phyloP scores from a whole-genome alignment of 768 basidiomycete genomes.

The Sporobolomyces phaffii region DNA sequence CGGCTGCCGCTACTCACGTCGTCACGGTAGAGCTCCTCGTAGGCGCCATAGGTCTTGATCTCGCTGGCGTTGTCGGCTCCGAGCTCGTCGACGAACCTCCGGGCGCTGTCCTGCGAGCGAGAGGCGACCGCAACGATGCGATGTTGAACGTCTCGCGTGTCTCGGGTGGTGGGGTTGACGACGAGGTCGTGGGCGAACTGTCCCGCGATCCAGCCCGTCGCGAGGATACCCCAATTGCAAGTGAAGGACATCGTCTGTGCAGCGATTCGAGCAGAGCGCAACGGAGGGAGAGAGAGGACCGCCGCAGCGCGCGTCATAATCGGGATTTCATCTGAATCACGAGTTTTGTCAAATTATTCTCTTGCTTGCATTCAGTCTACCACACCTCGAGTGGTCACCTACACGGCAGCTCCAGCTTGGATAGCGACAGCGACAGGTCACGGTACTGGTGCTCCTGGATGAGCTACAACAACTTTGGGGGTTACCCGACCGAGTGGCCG shows the following conservation, averaged over 20 bases:
- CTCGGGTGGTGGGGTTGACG: conserved; percentile 35
- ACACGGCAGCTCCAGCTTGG: too few species aligned
- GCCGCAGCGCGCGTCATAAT: too few species aligned
- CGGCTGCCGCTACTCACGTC: background rate
- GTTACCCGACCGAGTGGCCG: background rate
- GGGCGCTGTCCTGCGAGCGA: conserved; percentile 41
- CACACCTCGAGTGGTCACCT: too few species aligned
- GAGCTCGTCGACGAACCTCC: conserved; percentile 40
- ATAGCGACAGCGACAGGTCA: background rate
- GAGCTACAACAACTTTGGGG: background rate
- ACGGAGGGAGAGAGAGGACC: too few species aligned
- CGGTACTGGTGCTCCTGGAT: background rate
- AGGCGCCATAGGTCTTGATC: conserved; percentile 42
- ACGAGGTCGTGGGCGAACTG: conserved; percentile 39
- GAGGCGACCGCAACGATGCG: conserved; percentile 44
- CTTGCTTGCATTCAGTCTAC: too few species aligned
- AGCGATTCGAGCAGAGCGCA: too few species aligned
- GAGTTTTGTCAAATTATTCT: too few species aligned
- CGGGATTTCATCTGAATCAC: too few species aligned
- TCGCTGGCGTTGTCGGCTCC: conserved; percentile 35
- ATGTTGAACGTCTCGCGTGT: conserved; percentile 43
- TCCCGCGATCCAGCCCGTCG: conserved; percentile 1
- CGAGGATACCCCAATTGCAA: background rate
- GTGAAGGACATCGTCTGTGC: background rate
- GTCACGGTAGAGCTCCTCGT: conserved; percentile 41